Evolutionary conservation across 2,329 filamentous ascomycete species (phyloP), one percentile per base, ranked within the genome.

Genomic region (Metarhizium sp.): DNA sequence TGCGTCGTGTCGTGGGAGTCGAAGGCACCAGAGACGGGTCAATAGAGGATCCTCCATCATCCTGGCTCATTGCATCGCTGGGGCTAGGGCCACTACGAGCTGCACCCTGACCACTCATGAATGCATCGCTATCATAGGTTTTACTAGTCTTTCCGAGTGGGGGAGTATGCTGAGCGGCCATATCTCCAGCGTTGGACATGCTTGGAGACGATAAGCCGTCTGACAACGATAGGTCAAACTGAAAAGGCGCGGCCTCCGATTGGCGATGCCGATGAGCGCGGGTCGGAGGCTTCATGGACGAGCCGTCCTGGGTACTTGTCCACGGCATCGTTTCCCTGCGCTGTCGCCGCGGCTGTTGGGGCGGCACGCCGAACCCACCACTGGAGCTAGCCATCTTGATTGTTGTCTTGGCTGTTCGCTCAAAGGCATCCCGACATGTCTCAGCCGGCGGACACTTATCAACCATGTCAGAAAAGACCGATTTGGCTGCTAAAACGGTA

Each of bases 401-500:
- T 0, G 92, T 97, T 10, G 92, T 92, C 73, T 94, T 95, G 64
- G 90, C 92, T 75, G 96, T 97, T 43, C 92, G 84, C 63, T 95
- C 90, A 67, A 97, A 96, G 1, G 94, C 92, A 68, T 97, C 92
- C 14, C 91, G 85, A 69, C 92, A 97, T 11, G 92, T 90, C 75
- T 96, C 92, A 36, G 92, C 92, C 0, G 92, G 92, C 0, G 92
- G 92, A 62, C 94, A 97, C 69, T 96, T 96, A 61, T 95, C 89
- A 61, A 95, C 92, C 59, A 97, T 78, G 66, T 96, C 94, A 5
- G 85, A 87, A 47, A 97, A 85, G 8, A 97, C 91, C 2, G 92
- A 96, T 51, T 90, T 96, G 25, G 92, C 92, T 8, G 92, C 90
- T 51, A 96, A 78, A 8, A 97, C 89, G 0, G 92, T 97, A 64